phyloP scores from a whole-genome alignment of 768 basidiomycete genomes.

The Brasilioporus rufonigricans region DNA sequence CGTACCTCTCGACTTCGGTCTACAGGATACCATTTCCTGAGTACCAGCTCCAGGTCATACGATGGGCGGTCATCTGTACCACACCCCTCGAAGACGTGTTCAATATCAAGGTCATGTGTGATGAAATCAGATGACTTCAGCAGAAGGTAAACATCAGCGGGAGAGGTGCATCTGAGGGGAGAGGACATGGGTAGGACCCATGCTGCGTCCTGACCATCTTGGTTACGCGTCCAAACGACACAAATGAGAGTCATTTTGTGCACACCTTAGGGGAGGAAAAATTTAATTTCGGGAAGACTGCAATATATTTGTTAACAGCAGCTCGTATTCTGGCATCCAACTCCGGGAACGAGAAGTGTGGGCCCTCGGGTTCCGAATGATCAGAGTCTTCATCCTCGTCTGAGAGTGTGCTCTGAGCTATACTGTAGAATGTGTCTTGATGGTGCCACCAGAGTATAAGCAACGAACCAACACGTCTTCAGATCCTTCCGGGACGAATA shows the following conservation, averaged over 20 bases:
- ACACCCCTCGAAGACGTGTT: slow-evolving; percentile 69
- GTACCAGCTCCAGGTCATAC: slow-evolving; percentile 78
- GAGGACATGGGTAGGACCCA: slow-evolving; percentile 87
- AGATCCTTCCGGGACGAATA: slow-evolving; percentile 79
- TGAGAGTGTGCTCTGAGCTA: slow-evolving; percentile 53
- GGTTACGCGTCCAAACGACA: neutral
- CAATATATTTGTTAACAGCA: slow-evolving; percentile 66
- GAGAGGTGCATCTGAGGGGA: slow-evolving; percentile 82
- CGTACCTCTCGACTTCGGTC: slow-evolving; percentile 83
- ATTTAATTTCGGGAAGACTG: slow-evolving; percentile 94
- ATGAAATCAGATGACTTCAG: slow-evolving; percentile 93
- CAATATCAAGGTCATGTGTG: slow-evolving; percentile 66
- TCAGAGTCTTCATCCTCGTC: slow-evolving; percentile 49
- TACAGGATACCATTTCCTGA: slow-evolving; percentile 88
- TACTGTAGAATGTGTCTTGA: slow-evolving; percentile 35
- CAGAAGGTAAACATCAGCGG: slow-evolving; percentile 87
- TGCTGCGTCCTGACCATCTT: slow-evolving; percentile 69
- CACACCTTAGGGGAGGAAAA: slow-evolving; percentile 90
- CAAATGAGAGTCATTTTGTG: neutral
- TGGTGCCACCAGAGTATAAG: neutral
- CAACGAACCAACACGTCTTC: slow-evolving; percentile 61
- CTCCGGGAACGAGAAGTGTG: slow-evolving; percentile 70
- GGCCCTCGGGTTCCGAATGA: slow-evolving; percentile 34
- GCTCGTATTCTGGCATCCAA: slow-evolving; percentile 71
- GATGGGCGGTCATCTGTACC: slow-evolving; percentile 9